Evolutionary conservation across 192 early-diverging fungal species (phyloP).

Genomic region (Entomortierella chlamydospora): DNA sequence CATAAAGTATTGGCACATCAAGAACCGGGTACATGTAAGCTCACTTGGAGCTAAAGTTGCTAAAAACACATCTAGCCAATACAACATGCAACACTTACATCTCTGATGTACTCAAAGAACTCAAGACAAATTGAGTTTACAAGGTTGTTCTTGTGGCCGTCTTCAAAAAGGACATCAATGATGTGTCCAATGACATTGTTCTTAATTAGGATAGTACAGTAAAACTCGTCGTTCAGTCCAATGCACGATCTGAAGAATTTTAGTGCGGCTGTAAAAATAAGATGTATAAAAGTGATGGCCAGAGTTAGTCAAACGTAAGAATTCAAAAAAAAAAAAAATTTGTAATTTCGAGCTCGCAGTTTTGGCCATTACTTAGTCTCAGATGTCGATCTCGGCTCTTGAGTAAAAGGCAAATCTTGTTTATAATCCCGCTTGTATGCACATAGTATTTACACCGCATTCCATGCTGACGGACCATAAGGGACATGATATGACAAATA

Average conservation of each 20-base stretch:
- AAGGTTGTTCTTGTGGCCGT: conserved; percentile 77
- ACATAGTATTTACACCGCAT: conserved; percentile 79
- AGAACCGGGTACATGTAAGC: too few relatives aligned
- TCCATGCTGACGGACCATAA: conserved; percentile 74
- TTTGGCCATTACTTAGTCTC: conserved; percentile 66
- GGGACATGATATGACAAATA: conserved; percentile 81
- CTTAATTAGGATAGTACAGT: conserved; percentile 75
- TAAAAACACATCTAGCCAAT: too few relatives aligned
- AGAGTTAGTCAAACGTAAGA: too few relatives aligned
- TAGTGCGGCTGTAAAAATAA: conserved; percentile 69
- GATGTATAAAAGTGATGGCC: too few relatives aligned
- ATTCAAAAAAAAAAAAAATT: neutral
- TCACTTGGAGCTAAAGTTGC: too few relatives aligned
- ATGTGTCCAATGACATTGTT: conserved; percentile 74
- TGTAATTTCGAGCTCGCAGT: neutral
- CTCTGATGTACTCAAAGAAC: conserved; percentile 81
- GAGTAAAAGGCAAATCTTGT: conserved; percentile 73
- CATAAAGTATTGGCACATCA: too few relatives aligned
- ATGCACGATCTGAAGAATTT: conserved; percentile 81
- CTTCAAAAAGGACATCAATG: conserved; percentile 66
- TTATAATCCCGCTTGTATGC: conserved; percentile 64
- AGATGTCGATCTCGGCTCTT: conserved; percentile 72
- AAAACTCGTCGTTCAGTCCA: conserved; percentile 82
- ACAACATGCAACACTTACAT: too few relatives aligned
- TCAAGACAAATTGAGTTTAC: conserved; percentile 92